Conservation (phyloP, 495 filamentous ascomycete genomes). For the Astrothelium subdiscretum region DNA sequence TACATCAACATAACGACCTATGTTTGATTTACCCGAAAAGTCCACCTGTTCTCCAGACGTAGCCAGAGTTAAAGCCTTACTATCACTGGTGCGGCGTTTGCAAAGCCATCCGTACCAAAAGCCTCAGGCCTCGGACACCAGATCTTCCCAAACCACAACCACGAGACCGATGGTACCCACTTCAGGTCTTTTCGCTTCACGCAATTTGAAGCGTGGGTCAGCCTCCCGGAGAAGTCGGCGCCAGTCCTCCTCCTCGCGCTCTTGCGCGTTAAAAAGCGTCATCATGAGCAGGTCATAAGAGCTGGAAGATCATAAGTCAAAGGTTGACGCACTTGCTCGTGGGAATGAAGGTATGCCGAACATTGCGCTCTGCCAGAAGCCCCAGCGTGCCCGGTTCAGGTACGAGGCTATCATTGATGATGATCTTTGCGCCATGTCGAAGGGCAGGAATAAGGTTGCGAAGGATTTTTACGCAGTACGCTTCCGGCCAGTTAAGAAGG, state of each 20-base stretch:
- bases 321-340: not conserved
- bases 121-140: not conserved
- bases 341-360: not conserved
- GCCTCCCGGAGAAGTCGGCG: not conserved
- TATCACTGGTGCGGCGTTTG: no score
- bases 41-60: no score
- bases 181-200: not conserved
- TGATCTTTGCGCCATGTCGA: slow-evolving; percentile 1
- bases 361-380: not conserved
- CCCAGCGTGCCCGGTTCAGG: not conserved
- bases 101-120: no score
- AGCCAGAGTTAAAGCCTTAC: no score
- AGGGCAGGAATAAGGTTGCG: slow-evolving; percentile 1
- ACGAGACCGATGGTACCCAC: not conserved
- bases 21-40: no score
- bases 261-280: slow-evolving; percentile 4
- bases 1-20: no score
- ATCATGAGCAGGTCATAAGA: slow-evolving; percentile 5
- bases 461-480: slow-evolving; percentile 32
- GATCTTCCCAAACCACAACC: not conserved
- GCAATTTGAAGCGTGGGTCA: not conserved
- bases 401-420: slow-evolving; percentile 8
- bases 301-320: not conserved
- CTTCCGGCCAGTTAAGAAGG: slow-evolving; percentile 34
- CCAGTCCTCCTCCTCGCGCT: slow-evolving; percentile 10